Conservation (phyloP, 495 filamentous ascomycete genomes). For the Trichoderma gamsii region DNA sequence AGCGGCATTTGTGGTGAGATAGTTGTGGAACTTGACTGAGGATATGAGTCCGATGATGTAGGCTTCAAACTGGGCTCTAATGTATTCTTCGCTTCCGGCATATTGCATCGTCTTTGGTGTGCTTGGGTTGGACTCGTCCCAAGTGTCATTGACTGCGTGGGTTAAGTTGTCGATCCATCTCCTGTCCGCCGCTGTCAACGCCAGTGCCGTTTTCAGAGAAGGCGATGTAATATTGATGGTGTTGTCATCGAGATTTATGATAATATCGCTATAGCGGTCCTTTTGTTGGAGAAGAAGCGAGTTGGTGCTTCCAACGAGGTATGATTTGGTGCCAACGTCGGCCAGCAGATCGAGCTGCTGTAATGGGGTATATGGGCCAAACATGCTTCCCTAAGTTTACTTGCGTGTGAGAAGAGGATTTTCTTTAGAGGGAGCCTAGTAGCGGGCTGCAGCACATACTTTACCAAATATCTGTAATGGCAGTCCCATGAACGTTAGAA, state of each 20-base stretch:
- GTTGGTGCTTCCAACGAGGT: conserved; percentile 95
- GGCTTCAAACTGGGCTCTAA: conserved; percentile 95
- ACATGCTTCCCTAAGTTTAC: conserved; percentile 67
- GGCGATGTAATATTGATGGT: conserved; percentile 76
- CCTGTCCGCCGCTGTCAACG: conserved; percentile 78
- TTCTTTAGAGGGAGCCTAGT: neutral
- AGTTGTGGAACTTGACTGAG: conserved; percentile 80
- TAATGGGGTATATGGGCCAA: conserved; percentile 92
- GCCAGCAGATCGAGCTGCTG: conserved; percentile 93
- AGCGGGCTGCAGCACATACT: conserved; percentile 34
- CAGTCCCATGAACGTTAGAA: conserved; percentile 89
- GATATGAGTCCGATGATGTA: conserved; percentile 88
- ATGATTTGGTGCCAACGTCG: conserved; percentile 91
- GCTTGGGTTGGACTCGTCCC: conserved; percentile 85
- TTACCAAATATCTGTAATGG: conserved; percentile 95
- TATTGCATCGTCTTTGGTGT: conserved; percentile 92
- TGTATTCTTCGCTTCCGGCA: conserved; percentile 95
- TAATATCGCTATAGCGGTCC: conserved; percentile 94
- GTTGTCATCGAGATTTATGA: conserved; percentile 92
- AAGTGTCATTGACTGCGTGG: conserved; percentile 88
- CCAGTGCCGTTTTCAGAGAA: conserved; percentile 69
- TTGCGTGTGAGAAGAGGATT: neutral
- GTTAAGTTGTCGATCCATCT: conserved; percentile 96
- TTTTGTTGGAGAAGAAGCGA: conserved; percentile 87
- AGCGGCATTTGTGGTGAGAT: conserved; percentile 56